Base-by-base conservation (phyloP, 371 early-diverging fungal species). In the Mucor plumbeus region DNA sequence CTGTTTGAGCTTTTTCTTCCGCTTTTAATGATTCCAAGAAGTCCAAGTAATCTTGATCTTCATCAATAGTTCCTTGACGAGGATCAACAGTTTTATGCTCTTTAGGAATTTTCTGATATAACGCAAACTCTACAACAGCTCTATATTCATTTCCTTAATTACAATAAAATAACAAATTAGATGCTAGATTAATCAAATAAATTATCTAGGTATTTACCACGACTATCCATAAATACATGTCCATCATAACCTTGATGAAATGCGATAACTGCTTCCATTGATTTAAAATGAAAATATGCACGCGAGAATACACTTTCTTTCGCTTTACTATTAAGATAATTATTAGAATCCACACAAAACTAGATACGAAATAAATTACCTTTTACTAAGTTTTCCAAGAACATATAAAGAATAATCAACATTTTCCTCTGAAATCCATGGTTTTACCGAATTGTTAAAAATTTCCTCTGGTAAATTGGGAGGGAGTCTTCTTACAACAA, bases 81-180 rank as follows among this genome's bases (percentile, higher is more conserved):
- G 87, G 62, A 71, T 95, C 92, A 0, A 73, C 65, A 57, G 88
- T 85, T 67, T 86, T 87, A 64, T 79, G 84, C 34, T 85, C 87
- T 64, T 86, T 90, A 15, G 93, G 92, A 21, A 86, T 68, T 68
- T 87, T 86, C 74, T 93, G 94, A 68, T 86, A 95, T 14, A 91
- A 90, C 5, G 94, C 92, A 74, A 93, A 89, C 64, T 95, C 95
- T 0, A 95, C 93, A 8, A 86, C 82, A 1, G 92, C 93, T 41
- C 89, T 73, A 56, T 81, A 82, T 69, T 93, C 92, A 61, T 76
- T 87, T 35, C 93, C 92, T 87, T 34, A 17, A 31, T 36, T 1
- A 48, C 9, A 5, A 39, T 40, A 47, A 56, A 8, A 33, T 14
- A 54, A 44, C 44, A 59, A 11, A 14, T 36, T 17, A 44, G n/a